Base-by-base conservation (phyloP, 305 asterid species). In the Fraxinus floribunda region DNA sequence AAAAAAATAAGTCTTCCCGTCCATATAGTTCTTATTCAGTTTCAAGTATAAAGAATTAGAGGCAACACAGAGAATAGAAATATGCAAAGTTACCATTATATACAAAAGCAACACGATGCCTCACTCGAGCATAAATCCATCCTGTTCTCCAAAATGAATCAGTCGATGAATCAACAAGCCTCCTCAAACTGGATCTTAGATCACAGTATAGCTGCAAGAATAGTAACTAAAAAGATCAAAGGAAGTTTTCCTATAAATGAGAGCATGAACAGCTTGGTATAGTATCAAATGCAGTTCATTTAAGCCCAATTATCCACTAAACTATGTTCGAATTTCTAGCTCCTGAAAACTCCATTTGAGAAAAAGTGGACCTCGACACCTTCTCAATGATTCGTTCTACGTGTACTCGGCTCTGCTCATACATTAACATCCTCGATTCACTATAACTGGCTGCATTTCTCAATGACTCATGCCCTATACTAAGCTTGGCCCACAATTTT, bases 81-180 rank as follows among this genome's bases (percentile, higher is more conserved):
- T 74, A 79, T 5, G 38, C 75, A 72, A 49, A 76, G 81, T 76
- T 88, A 94, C 99, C 99, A 88, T 97, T 89, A 80, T 87, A 90
- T 71, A 93, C 88, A 87, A 97, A 97, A 75, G 97, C 90, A 82
- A 90, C 89, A 77, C 85, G 95, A 79, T 92, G 91, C 72, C 79
- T 88, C 84, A 93, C 91, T 83, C 96, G 93, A 82, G 98, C 84
- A 86, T 93, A 97, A 86, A 97, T 91, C 99, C 99, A 97, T 78
- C 98, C 99, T 9, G 90, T 88, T 86, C 80, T 92, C 99, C 99
- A 97, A 85, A 97, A 93, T 68, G 98, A 86, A 88, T 93, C 94
- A 34, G 87, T 82, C 9, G 93, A 92, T 80, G 93, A 83, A 86
- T 89, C 88, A 82, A 97, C 91, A 90, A 97, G 99, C 90, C 86